These are phyloP conservation scores for Fusarium sp. DNA, from an alignment of 2,329 filamentous ascomycete genomes.

Conservation along the genomic window DNA sequence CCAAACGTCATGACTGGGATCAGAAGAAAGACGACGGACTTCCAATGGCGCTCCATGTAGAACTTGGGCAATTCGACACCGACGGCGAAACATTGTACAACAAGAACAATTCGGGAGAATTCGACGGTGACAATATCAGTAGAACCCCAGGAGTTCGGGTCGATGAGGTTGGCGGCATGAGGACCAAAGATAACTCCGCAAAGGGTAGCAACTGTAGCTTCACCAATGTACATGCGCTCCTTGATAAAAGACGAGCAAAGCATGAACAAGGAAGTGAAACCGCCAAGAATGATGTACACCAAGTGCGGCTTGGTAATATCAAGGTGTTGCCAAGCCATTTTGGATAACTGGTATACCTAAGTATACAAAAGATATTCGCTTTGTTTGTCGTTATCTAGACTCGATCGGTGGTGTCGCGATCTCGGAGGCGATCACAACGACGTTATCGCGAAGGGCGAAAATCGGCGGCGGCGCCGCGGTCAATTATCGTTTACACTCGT, in stretches of 20 bases:
- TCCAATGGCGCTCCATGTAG: slow-evolving; percentile 99
- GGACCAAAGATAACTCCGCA: slow-evolving; percentile 91
- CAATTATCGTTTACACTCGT: slow-evolving; percentile 35
- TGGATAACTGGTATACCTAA: slow-evolving; percentile 21
- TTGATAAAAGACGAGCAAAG: slow-evolving; percentile 97
- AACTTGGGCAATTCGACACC: slow-evolving; percentile 90
- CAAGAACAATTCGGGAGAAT: slow-evolving; percentile 88
- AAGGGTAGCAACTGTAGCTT: slow-evolving; percentile 92
- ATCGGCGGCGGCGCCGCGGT: slow-evolving; percentile 37
- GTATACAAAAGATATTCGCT: slow-evolving; percentile 13
- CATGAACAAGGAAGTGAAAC: slow-evolving; percentile 99
- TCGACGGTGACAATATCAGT: slow-evolving; percentile 88
- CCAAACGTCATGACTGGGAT: slow-evolving; percentile 98
- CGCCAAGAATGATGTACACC: slow-evolving; percentile 98
- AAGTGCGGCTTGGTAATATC: slow-evolving; percentile 93
- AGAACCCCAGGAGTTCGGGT: slow-evolving; percentile 81
- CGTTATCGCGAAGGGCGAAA: slow-evolving; percentile 31
- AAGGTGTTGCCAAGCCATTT: slow-evolving; percentile 83
- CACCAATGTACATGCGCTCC: slow-evolving; percentile 97
- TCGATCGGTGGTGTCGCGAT: slow-evolving; percentile 27
- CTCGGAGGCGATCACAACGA: slow-evolving; percentile 24
- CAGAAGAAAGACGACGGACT: slow-evolving; percentile 86
- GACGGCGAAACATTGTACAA: slow-evolving; percentile 92
- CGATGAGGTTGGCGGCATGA: slow-evolving; percentile 82
- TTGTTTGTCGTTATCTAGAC: slow-evolving; percentile 12